Evolutionary conservation across 2,329 filamentous ascomycete genomes (phyloP).

Genomic region (Aphanocladium album): DNA sequence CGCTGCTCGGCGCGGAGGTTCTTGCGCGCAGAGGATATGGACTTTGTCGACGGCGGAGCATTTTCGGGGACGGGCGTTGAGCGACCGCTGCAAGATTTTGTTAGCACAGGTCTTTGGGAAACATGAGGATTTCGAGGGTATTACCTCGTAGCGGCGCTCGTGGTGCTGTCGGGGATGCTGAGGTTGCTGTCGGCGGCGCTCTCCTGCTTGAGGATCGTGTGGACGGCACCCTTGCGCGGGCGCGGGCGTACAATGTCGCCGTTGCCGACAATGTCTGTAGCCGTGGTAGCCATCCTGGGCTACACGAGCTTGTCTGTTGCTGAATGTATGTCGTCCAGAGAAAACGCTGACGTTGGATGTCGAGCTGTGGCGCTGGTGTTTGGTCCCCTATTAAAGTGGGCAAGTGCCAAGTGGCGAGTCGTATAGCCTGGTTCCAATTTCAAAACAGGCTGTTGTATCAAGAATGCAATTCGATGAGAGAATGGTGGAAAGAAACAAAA

Average conservation of each 20-base stretch:
- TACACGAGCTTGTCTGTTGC: neutral
- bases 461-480: neutral
- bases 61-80: constrained; percentile 82
- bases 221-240: constrained; percentile 38
- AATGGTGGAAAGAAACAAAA: neutral
- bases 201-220: constrained; percentile 30
- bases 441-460: neutral
- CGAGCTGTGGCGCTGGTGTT: neutral
- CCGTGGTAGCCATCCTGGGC: constrained; percentile 24
- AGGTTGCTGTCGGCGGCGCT: constrained; percentile 32
- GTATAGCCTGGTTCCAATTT: neutral
- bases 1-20: constrained; percentile 76
- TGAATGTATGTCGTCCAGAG: neutral
- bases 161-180: constrained; percentile 30
- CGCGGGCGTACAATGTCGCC: constrained; percentile 40
- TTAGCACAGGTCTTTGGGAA: neutral
- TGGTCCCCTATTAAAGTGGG: constrained; percentile 1
- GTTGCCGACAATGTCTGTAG: constrained; percentile 24
- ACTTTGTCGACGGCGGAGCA: constrained; percentile 87
- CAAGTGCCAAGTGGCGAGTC: neutral
- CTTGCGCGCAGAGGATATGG: constrained; percentile 78
- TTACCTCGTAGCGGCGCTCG: constrained; percentile 44
- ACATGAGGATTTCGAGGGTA: neutral
- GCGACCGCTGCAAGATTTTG: constrained; percentile 51
- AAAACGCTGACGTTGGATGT: neutral